Conservation (phyloP, 2,329 filamentous ascomycete genomes). For the Diaporthe citriasiana region DNA sequence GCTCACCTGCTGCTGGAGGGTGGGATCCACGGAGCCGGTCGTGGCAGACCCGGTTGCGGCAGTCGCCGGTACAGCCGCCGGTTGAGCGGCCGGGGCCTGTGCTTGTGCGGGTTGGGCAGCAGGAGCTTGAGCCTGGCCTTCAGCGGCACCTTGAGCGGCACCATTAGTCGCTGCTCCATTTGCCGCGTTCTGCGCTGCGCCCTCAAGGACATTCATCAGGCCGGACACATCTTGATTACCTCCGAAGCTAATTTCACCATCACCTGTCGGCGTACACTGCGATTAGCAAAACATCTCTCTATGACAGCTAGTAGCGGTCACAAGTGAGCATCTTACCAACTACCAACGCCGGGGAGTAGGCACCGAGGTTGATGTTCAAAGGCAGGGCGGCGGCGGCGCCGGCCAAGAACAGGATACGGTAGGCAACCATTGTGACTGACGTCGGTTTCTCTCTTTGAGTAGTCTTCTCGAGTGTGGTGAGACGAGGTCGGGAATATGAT, state of each 20-base stretch:
- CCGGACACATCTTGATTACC: slow-evolving; percentile 60
- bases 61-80: slow-evolving; percentile 42
- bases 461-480: slow-evolving; percentile 9
- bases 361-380: slow-evolving; percentile 60
- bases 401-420: slow-evolving; percentile 54
- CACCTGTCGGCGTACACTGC: slow-evolving; percentile 48
- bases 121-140: slow-evolving; percentile 46
- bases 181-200: slow-evolving; percentile 59
- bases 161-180: slow-evolving; percentile 48
- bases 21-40: slow-evolving; percentile 50
- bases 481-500: slow-evolving; percentile 33
- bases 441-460: slow-evolving; percentile 22
- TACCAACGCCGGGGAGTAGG: slow-evolving; percentile 60
- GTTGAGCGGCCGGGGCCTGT: slow-evolving; percentile 44
- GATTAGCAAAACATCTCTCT: slow-evolving; percentile 13
- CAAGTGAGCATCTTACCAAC: slow-evolving; percentile 46
- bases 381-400: slow-evolving; percentile 55
- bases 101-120: slow-evolving; percentile 43
- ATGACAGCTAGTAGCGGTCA: not conserved
- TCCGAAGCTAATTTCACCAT: slow-evolving; percentile 63
- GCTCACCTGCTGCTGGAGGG: slow-evolving; percentile 54
- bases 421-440: slow-evolving; percentile 54
- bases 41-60: slow-evolving; percentile 42
- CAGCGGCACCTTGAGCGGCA: slow-evolving; percentile 46
- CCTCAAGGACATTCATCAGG: slow-evolving; percentile 62